phyloP scores from a whole-genome alignment of 768 basidiomycete species.

The Pulveroboletus sp. region DNA sequence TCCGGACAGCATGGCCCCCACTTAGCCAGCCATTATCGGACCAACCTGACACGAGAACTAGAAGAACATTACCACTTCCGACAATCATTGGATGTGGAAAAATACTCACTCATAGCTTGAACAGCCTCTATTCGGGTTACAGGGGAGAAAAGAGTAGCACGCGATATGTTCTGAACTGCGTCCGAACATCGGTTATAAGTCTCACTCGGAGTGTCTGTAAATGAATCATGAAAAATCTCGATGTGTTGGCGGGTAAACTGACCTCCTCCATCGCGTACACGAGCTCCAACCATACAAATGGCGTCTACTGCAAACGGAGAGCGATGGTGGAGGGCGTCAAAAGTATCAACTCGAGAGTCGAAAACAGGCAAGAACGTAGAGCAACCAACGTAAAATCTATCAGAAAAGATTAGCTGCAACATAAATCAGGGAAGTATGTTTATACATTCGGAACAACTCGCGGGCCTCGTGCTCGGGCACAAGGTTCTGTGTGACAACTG shows the following conservation, averaged over 20 bases:
- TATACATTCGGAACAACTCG: slow-evolving; percentile 79
- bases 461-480: slow-evolving; percentile 80
- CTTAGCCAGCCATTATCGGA: slow-evolving; percentile 95
- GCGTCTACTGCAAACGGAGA: slow-evolving; percentile 92
- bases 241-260: slow-evolving; percentile 17
- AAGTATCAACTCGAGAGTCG: slow-evolving; percentile 78
- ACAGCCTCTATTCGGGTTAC: slow-evolving; percentile 83
- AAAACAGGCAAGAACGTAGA: slow-evolving; percentile 88
- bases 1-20: slow-evolving; percentile 92
- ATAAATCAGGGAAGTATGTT: not conserved
- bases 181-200: slow-evolving; percentile 67
- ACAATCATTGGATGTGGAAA: not conserved
- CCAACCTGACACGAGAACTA: slow-evolving; percentile 90
- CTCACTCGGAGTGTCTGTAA: slow-evolving; percentile 67
- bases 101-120: slow-evolving; percentile 81
- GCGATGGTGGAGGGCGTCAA: slow-evolving; percentile 76
- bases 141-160: slow-evolving; percentile 82
- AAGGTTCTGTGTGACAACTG: slow-evolving; percentile 81
- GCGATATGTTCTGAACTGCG: slow-evolving; percentile 82
- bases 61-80: not conserved
- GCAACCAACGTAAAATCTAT: slow-evolving; percentile 88
- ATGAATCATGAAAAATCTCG: slow-evolving; percentile 9
- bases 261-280: slow-evolving; percentile 89
- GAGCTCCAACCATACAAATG: slow-evolving; percentile 91
- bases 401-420: slow-evolving; percentile 7